A percentile compares a stretch with the other conserved stretches of the same genome.
Conservation (phyloP, 164 flowering plant species). For the Vitis cinerea region DNA sequence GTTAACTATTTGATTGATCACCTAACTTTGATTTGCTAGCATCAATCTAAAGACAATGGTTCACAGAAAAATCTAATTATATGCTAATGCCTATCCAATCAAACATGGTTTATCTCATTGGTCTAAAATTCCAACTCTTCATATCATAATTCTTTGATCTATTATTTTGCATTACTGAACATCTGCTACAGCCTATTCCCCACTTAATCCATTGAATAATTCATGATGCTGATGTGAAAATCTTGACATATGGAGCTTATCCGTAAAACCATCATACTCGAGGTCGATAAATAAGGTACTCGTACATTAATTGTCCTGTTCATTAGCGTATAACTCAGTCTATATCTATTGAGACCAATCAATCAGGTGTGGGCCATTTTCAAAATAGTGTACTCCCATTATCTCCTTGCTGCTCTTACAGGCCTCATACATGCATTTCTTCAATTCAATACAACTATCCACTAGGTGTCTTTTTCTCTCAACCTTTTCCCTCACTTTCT, state of each 20-base stretch:
- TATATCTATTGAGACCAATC: not conserved
- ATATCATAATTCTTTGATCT: too few species aligned
- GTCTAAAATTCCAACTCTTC: constrained; percentile 1
- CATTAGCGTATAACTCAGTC: too few species aligned
- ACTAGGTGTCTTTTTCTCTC: too few species aligned
- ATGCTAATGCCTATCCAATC: not conserved
- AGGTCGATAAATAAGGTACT: not conserved
- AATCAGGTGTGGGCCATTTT: not conserved
- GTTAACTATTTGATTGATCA: constrained; percentile 22
- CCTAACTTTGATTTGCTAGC: constrained; percentile 18
- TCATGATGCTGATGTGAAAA: not conserved
- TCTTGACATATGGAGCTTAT: constrained; percentile 4
- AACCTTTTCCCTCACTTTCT: too few species aligned
- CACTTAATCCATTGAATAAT: not conserved
- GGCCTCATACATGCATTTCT: too few species aligned
- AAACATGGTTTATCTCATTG: not conserved
- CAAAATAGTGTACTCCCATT: too few species aligned
- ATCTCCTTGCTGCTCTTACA: too few species aligned
- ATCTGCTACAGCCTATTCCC: too few species aligned
- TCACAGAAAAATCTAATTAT: not conserved
- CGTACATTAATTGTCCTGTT: not conserved
- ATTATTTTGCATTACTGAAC: too few species aligned
- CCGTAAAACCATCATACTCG: not conserved
- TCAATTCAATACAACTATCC: too few species aligned
- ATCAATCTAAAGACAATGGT: not conserved